A percentile compares a stretch with the other conserved stretches of the same genome.
Conservation (phyloP, 2,329 filamentous ascomycete species). For the Fusarium oxysporum region DNA sequence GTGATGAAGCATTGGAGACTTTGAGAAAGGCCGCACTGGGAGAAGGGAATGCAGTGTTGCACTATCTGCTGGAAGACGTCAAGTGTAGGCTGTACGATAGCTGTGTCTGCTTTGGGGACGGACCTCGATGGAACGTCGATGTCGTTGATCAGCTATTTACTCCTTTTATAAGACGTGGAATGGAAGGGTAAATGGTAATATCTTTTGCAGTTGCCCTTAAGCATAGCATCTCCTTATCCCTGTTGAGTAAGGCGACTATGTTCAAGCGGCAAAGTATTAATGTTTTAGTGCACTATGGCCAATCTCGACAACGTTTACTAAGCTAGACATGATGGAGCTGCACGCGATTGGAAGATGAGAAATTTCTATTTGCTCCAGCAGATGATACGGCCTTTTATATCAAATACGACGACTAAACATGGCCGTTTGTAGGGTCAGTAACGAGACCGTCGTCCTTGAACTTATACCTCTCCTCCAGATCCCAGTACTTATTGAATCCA, state of each 20-base stretch:
- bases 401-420: not conserved
- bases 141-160: not conserved
- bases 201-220: no score
- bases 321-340: no score
- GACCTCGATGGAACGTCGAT: constrained; percentile 1
- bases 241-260: rapidly evolving
- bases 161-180: rapidly evolving
- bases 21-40: not conserved
- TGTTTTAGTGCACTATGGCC: no score
- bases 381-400: not conserved
- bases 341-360: no score
- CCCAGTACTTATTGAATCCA: constrained; percentile 57
- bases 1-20: rapidly evolving
- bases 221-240: rapidly evolving
- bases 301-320: no score
- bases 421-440: not conserved
- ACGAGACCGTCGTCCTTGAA: not conserved
- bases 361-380: no score
- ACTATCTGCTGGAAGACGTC: not conserved
- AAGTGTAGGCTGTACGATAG: not conserved
- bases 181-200: not conserved
- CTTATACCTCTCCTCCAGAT: not conserved
- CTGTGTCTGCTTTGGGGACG: constrained; percentile 13
- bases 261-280: rapidly evolving
- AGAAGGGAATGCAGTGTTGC: rapidly evolving